phyloP scores from a whole-genome alignment of 179 eudicot genomes.

The Beta corolliflora region DNA sequence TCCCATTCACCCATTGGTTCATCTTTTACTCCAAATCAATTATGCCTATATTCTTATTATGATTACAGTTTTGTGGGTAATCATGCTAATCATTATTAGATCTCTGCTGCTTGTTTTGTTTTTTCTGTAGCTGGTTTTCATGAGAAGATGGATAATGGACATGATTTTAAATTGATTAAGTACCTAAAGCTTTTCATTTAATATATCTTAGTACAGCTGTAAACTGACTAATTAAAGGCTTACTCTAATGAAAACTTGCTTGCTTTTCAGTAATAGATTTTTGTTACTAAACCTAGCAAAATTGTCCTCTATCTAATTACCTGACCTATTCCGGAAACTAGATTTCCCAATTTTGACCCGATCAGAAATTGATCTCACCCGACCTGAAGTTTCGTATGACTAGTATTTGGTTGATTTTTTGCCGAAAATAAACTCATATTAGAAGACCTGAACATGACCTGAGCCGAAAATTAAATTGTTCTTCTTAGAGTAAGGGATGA shows the following conservation, averaged over 20 bases:
- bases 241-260: neutral
- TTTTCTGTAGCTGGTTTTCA: neutral
- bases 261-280: neutral
- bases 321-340: neutral
- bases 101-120: slow-evolving; percentile 12
- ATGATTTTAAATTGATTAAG: neutral
- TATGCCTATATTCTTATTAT: neutral
- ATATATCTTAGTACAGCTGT: slow-evolving; percentile 6
- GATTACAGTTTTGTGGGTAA: slow-evolving; percentile 17
- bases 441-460: neutral
- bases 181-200: neutral
- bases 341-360: neutral
- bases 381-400: neutral
- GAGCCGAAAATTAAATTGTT: neutral
- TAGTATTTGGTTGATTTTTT: no score
- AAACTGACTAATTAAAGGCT: neutral
- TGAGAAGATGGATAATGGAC: neutral
- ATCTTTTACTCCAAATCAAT: slow-evolving; percentile 16
- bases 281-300: neutral
- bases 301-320: neutral
- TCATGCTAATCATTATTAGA: slow-evolving; percentile 26
- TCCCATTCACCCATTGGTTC: slow-evolving; percentile 4
- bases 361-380: neutral
- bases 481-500: neutral
- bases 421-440: no score